Conservation (phyloP, 306 rosid species). For the Macrotyloma uniflorum region DNA sequence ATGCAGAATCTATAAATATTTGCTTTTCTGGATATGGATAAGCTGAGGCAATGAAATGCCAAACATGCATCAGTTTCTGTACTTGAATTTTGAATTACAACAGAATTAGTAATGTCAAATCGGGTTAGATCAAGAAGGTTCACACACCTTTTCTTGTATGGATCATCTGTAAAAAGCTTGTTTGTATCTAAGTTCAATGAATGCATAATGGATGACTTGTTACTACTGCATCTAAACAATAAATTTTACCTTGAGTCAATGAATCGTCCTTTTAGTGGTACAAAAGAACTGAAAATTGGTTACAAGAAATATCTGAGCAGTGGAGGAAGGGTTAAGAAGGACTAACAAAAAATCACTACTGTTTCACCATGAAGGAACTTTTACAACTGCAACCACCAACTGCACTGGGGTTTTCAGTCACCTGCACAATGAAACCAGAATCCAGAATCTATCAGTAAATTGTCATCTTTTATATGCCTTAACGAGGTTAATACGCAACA, state of each 20-base stretch:
- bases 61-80: too few relatives aligned
- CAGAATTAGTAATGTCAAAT: too few relatives aligned
- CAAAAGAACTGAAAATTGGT: neutral
- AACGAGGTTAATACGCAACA: neutral
- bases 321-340: neutral
- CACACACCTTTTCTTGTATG: too few relatives aligned
- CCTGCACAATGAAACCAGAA: conserved; percentile 51
- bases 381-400: conserved; percentile 97
- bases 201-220: too few relatives aligned
- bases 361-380: conserved; percentile 92
- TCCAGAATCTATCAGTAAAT: neutral
- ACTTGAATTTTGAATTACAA: too few relatives aligned
- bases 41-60: too few relatives aligned
- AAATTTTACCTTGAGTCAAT: neutral
- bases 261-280: neutral
- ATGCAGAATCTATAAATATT: too few relatives aligned
- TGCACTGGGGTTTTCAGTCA: conserved; percentile 89
- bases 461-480: neutral
- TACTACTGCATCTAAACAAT: neutral
- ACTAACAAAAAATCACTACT: conserved; percentile 33
- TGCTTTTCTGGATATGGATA: neutral
- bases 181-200: too few relatives aligned
- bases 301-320: neutral
- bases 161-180: too few relatives aligned
- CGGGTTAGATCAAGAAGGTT: too few relatives aligned